Conservation (phyloP, 306 rosid species). For the Carpinus viminea region DNA sequence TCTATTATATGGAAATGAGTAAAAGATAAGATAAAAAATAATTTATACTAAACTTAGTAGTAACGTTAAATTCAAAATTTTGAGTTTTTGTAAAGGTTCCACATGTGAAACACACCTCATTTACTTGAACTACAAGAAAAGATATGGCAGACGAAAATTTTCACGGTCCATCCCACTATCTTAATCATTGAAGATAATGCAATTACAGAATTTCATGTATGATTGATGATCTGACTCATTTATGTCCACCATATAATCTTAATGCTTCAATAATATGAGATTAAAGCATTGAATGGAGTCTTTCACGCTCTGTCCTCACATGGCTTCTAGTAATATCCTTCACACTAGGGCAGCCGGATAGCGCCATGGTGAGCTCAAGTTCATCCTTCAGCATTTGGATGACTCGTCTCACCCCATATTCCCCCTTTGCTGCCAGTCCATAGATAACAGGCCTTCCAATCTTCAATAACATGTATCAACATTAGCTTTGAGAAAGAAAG, state of each 20-base stretch:
- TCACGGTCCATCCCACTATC: background rate
- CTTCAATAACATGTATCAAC: background rate
- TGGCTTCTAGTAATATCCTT: slow-evolving; percentile 50
- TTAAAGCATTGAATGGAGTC: slow-evolving; percentile 47
- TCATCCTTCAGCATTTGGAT: slow-evolving; percentile 58
- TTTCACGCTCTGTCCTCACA: slow-evolving; percentile 42
- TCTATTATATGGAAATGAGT: too few species aligned
- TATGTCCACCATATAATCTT: background rate
- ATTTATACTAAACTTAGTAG: too few species aligned
- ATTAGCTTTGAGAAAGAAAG: background rate
- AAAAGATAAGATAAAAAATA: too few species aligned
- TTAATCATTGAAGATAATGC: background rate
- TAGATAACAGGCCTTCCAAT: slow-evolving; percentile 17
- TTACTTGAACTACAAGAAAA: too few species aligned
- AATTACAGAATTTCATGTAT: background rate
- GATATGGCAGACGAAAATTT: background rate
- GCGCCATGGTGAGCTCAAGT: slow-evolving; percentile 56
- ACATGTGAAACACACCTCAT: background rate
- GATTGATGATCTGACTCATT: background rate
- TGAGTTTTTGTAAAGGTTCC: too few species aligned
- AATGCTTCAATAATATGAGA: background rate
- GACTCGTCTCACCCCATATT: slow-evolving; percentile 50
- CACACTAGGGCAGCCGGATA: slow-evolving; percentile 50
- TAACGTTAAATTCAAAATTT: background rate
- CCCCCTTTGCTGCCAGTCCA: slow-evolving; percentile 60